phyloP scores from a whole-genome alignment of 306 rosid genomes.

The Spatholobus suberectus region DNA sequence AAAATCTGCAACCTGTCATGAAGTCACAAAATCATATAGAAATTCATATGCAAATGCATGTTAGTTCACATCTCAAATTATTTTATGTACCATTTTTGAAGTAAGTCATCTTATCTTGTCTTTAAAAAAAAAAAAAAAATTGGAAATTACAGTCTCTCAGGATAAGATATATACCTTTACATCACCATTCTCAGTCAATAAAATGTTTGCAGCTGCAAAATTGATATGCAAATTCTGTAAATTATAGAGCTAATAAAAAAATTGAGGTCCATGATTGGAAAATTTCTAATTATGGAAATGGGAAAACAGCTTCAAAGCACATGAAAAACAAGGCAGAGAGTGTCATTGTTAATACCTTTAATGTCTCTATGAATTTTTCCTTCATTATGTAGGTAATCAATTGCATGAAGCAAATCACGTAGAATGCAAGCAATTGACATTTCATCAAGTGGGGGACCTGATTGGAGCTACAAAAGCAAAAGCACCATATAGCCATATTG shows the following conservation, averaged over 20 bases:
- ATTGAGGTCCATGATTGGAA: constrained; percentile 9
- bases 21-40: constrained; percentile 28
- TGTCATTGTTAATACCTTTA: constrained; percentile 62
- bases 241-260: constrained; percentile 39
- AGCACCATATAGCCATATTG: constrained; percentile 4
- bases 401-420: constrained; percentile 90
- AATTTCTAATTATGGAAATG: not conserved
- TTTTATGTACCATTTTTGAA: constrained; percentile 33
- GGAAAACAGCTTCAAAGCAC: constrained; percentile 1
- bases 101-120: not conserved
- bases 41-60: constrained; percentile 41
- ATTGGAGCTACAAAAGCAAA: constrained; percentile 74
- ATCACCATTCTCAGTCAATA: constrained; percentile 87
- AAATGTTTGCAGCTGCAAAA: constrained; percentile 96
- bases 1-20: constrained; percentile 91
- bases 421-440: constrained; percentile 83
- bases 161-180: constrained; percentile 69
- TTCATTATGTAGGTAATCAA: constrained; percentile 88
- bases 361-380: constrained; percentile 97
- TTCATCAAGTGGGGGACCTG: constrained; percentile 95
- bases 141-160: constrained; percentile 24
- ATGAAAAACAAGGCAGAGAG: not conserved
- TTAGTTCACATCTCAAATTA: constrained; percentile 31
- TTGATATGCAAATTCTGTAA: constrained; percentile 40
- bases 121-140: no score